phyloP scores from a whole-genome alignment of 495 filamentous ascomycete species.

The Hypoxylon perforatum region DNA sequence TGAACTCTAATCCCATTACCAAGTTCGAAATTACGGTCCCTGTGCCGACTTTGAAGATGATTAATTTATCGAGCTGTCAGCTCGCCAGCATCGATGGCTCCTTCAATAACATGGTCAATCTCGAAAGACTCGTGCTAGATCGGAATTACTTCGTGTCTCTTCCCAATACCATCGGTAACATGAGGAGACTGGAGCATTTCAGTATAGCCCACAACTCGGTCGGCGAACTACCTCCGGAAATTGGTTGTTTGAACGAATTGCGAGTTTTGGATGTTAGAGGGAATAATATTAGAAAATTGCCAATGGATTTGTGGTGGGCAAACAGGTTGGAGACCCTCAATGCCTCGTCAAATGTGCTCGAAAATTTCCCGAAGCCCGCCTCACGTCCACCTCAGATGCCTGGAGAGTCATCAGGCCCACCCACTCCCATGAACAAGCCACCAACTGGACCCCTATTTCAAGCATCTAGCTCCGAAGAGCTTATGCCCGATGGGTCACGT shows the following conservation, averaged over 20 bases:
- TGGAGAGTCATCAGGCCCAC: conserved; percentile 51
- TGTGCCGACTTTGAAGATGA: conserved; percentile 80
- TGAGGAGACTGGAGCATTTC: conserved; percentile 87
- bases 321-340: conserved; percentile 90
- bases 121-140: conserved; percentile 88
- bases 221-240: conserved; percentile 80
- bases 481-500: conserved; percentile 76
- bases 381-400: conserved; percentile 69
- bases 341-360: conserved; percentile 91
- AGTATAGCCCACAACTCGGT: conserved; percentile 93
- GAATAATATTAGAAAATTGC: conserved; percentile 89
- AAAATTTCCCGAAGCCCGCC: conserved; percentile 86
- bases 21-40: conserved; percentile 84
- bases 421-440: conserved; percentile 58
- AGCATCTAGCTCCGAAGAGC: conserved; percentile 80
- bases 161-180: conserved; percentile 82
- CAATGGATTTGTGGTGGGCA: conserved; percentile 93
- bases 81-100: conserved; percentile 86
- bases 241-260: conserved; percentile 86
- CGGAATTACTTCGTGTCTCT: conserved; percentile 95
- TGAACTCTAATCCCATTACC: conserved; percentile 94
- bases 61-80: conserved; percentile 90
- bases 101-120: conserved; percentile 85
- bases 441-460: conserved; percentile 63
- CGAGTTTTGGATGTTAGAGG: conserved; percentile 86